Evolutionary conservation across 805 yeast species (phyloP).

Genomic region (Starmerella vitae): DNA sequence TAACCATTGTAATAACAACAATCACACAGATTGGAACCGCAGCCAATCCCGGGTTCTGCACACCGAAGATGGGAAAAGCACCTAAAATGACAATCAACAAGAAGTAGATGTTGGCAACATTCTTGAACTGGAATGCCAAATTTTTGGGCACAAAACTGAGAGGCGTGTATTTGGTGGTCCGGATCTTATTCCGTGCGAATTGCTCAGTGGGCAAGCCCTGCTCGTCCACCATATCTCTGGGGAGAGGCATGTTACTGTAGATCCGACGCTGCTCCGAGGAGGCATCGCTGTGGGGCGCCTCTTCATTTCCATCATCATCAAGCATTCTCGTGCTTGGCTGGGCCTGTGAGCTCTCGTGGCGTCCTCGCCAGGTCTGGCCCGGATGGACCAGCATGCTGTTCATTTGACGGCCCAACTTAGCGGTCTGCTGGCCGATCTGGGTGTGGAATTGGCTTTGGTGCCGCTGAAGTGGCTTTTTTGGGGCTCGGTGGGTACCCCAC

Average conservation of each 20-base stretch:
- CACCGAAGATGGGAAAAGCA: slow-evolving; percentile 62
- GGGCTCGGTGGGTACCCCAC: slow-evolving; percentile 82
- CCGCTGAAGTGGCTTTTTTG: slow-evolving; percentile 17
- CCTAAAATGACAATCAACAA: slow-evolving; percentile 69
- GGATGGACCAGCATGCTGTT: neutral
- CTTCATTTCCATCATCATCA: neutral
- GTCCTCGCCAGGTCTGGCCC: neutral
- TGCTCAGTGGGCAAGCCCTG: slow-evolving; percentile 45
- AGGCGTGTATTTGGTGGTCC: slow-evolving; percentile 94
- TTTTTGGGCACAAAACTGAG: slow-evolving; percentile 79
- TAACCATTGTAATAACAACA: slow-evolving; percentile 58
- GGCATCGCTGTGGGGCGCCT: slow-evolving; percentile 1
- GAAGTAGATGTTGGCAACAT: slow-evolving; percentile 85
- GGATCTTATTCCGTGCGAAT: slow-evolving; percentile 84
- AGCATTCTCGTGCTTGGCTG: neutral
- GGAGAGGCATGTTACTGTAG: slow-evolving; percentile 39
- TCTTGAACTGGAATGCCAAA: slow-evolving; percentile 62
- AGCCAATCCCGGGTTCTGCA: slow-evolving; percentile 55
- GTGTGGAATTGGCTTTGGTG: no score
- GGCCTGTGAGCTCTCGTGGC: neutral
- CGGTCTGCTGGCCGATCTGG: slow-evolving; percentile 2
- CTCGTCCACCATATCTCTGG: slow-evolving; percentile 35
- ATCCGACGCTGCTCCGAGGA: slow-evolving; percentile 29
- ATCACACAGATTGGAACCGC: slow-evolving; percentile 75
- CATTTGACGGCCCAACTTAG: slow-evolving; percentile 14